These are phyloP conservation scores for Peronospora belbahrii DNA, from an alignment of 352 stramenopile species.

Conservation along the genomic window DNA sequence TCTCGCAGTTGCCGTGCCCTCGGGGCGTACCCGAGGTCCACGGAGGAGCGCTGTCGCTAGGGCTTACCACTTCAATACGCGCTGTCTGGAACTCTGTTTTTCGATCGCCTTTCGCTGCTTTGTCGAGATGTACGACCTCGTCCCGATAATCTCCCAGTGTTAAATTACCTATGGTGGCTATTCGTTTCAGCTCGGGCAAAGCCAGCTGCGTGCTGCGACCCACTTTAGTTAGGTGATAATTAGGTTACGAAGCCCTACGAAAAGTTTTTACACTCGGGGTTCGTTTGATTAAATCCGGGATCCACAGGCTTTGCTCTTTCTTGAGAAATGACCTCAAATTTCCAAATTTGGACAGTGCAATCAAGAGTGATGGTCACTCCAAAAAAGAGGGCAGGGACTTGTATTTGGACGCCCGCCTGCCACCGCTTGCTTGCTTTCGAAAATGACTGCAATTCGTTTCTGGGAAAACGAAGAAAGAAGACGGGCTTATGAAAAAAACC, in stretches of 20 bases:
- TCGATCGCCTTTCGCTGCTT: constrained; percentile 20
- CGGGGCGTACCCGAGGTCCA: constrained; percentile 38
- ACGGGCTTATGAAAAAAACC: constrained; percentile 20
- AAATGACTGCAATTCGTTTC: constrained; percentile 42
- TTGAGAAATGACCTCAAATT: constrained; percentile 43
- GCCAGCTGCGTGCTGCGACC: constrained; percentile 4
- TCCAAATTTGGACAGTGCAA: constrained; percentile 19
- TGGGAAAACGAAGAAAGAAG: constrained; percentile 34
- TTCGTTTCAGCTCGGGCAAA: constrained; percentile 16
- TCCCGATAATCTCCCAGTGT: constrained; percentile 28
- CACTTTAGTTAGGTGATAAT: background rate
- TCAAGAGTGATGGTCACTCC: constrained; percentile 37
- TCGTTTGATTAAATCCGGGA: constrained; percentile 3
- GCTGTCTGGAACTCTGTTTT: constrained; percentile 30
- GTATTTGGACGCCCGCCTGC: constrained; percentile 35
- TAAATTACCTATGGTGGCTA: constrained; percentile 40
- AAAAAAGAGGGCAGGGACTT: constrained; percentile 25
- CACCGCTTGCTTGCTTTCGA: constrained; percentile 43
- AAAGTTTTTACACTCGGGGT: background rate
- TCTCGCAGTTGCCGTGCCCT: constrained; percentile 19
- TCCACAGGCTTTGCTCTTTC: constrained; percentile 34
- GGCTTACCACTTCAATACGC: constrained; percentile 47
- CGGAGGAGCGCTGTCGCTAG: constrained; percentile 32
- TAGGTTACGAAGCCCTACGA: background rate
- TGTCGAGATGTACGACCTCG: constrained; percentile 28